These are phyloP conservation scores for Saccharomycopsis capsularis DNA, from an alignment of 805 yeast genomes.

Conservation along the genomic window DNA sequence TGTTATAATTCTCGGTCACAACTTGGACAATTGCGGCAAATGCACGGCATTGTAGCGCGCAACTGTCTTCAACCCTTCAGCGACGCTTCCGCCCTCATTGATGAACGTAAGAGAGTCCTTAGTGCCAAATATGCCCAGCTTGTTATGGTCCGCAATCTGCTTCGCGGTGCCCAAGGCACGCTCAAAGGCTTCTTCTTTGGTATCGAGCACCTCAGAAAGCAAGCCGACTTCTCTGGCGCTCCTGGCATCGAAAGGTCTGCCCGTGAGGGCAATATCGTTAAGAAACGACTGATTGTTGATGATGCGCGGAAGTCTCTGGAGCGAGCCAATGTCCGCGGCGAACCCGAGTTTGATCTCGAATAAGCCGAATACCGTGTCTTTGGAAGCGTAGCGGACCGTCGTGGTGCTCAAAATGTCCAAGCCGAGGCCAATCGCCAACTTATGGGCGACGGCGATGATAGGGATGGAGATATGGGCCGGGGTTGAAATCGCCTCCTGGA, in stretches of 20 bases:
- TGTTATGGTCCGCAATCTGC: not conserved
- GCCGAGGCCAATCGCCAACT: slow-evolving; percentile 58
- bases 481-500: slow-evolving; percentile 50
- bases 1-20: too few relatives aligned
- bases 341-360: slow-evolving; percentile 69
- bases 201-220: slow-evolving; percentile 40
- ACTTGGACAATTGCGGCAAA: not conserved
- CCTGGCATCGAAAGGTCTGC: slow-evolving; percentile 44
- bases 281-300: slow-evolving; percentile 51
- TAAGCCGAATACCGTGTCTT: slow-evolving; percentile 48
- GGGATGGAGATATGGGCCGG: slow-evolving; percentile 48
- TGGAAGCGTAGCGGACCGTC: slow-evolving; percentile 49
- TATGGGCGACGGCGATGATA: slow-evolving; percentile 62
- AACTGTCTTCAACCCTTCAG: slow-evolving; percentile 13
- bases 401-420: slow-evolving; percentile 57
- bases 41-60: slow-evolving; percentile 9
- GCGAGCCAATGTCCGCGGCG: slow-evolving; percentile 72
- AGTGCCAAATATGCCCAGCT: slow-evolving; percentile 12
- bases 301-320: slow-evolving; percentile 56
- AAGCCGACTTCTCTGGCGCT: slow-evolving; percentile 54
- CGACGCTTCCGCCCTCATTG: slow-evolving; percentile 9
- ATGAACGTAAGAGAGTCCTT: slow-evolving; percentile 6
- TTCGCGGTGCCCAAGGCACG: slow-evolving; percentile 45
- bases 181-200: slow-evolving; percentile 42
- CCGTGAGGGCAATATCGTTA: slow-evolving; percentile 57